A percentile compares a stretch with the other conserved stretches of the same genome.
phyloP scores from a whole-genome alignment of 139 green algal genomes.

The Tetratostichococcus sp. region DNA sequence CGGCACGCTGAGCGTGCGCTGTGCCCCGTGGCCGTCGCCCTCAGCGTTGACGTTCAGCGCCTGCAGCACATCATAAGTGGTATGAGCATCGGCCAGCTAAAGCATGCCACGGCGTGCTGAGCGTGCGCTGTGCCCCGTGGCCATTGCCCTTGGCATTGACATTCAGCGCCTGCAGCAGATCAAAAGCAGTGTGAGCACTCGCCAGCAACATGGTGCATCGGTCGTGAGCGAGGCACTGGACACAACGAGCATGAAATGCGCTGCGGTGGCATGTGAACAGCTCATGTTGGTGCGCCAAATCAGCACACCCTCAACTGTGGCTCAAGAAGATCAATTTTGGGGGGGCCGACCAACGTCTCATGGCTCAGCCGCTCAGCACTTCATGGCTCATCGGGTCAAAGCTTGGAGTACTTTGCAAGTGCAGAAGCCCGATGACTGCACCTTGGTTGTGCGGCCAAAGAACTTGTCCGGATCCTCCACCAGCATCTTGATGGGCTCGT shows the following conservation, averaged over 20 bases:
- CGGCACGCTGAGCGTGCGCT: constrained; percentile 10
- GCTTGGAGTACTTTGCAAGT: no score
- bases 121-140: neutral
- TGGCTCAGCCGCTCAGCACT: no score
- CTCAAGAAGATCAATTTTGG: no score
- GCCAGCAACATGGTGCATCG: neutral
- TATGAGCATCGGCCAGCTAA: no score
- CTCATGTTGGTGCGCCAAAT: no score
- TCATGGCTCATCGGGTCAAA: no score
- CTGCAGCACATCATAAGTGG: constrained; percentile 2
- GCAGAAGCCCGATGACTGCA: neutral
- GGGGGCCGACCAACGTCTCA: no score
- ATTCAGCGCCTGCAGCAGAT: constrained; percentile 18
- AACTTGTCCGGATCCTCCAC: constrained; percentile 46
- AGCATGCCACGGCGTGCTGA: constrained; percentile 3
- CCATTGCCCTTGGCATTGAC: constrained; percentile 23
- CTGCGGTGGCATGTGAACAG: no score
- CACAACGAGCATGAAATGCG: no score
- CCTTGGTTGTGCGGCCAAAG: constrained; percentile 52
- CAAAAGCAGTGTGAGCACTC: neutral
- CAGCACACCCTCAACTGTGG: no score
- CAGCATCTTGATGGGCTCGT: constrained; percentile 45
- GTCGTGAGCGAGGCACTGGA: constrained; percentile 7
- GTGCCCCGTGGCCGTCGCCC: constrained; percentile 3
- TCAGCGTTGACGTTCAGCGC: constrained; percentile 26